phyloP scores from a whole-genome alignment of 2,329 filamentous ascomycete species.

The Xylaria sp. region DNA sequence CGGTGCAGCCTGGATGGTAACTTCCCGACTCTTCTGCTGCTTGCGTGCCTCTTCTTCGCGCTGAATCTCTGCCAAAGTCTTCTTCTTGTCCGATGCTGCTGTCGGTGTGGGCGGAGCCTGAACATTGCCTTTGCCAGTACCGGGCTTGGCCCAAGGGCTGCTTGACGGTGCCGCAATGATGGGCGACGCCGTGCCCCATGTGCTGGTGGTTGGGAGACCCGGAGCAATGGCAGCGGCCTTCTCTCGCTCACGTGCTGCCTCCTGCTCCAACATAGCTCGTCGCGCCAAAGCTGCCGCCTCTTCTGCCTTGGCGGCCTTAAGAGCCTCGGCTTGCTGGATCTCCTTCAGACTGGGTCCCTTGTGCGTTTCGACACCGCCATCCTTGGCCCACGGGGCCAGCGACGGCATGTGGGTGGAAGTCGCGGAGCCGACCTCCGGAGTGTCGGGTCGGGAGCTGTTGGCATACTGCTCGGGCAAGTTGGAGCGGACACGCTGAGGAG shows the following conservation, averaged over 20 bases:
- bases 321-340: constrained; percentile 92
- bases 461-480: constrained; percentile 71
- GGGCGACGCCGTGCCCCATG: constrained; percentile 78
- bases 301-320: constrained; percentile 84
- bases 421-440: constrained; percentile 52
- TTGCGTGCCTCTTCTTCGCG: constrained; percentile 92
- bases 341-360: constrained; percentile 92
- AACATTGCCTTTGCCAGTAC: constrained; percentile 39
- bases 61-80: constrained; percentile 92
- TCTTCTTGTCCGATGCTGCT: constrained; percentile 54
- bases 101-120: constrained; percentile 31
- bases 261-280: constrained; percentile 73
- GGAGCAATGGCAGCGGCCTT: constrained; percentile 58
- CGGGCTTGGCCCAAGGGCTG: constrained; percentile 64
- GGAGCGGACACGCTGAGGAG: constrained; percentile 76
- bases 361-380: constrained; percentile 61
- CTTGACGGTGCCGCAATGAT: constrained; percentile 49
- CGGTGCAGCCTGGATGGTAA: constrained; percentile 43
- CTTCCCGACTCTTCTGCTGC: constrained; percentile 65
- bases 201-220: constrained; percentile 80
- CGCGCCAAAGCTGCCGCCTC: constrained; percentile 73
- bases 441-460: constrained; percentile 66
- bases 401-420: constrained; percentile 54
- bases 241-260: constrained; percentile 60
- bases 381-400: constrained; percentile 91